These are phyloP conservation scores for Kuraishia capsulata DNA, from an alignment of 805 yeast genomes.

Conservation along the genomic window DNA sequence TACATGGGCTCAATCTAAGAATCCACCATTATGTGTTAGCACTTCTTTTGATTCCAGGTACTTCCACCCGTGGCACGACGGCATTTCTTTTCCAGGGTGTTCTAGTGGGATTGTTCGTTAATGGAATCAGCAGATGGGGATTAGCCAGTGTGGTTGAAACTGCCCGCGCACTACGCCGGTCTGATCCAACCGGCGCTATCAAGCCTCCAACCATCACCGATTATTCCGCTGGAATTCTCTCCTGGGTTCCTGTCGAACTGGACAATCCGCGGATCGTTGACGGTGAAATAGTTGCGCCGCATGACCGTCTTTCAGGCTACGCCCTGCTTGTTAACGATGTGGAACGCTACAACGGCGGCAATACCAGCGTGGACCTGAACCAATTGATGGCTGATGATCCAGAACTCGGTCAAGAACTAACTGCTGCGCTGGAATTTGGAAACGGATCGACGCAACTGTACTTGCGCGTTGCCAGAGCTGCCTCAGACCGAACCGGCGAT, in stretches of 20 bases:
- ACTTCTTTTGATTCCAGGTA: constrained; percentile 71
- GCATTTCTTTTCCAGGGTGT: constrained; percentile 80
- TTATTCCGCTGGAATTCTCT: constrained; percentile 22
- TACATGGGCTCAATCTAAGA: constrained; percentile 68
- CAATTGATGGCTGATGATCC: constrained; percentile 21
- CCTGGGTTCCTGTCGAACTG: constrained; percentile 23
- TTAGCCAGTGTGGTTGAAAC: constrained; percentile 86
- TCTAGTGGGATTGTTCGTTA: constrained; percentile 66
- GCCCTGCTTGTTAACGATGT: constrained; percentile 73
- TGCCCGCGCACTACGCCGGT: constrained; percentile 51
- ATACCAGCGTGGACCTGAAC: constrained; percentile 32
- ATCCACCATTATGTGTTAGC: constrained; percentile 79
- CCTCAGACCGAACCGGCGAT: constrained; percentile 35
- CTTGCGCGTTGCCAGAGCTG: constrained; percentile 47
- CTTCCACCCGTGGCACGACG: constrained; percentile 61
- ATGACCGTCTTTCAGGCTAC: constrained; percentile 33
- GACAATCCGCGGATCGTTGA: constrained; percentile 10
- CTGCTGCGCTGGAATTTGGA: constrained; percentile 20
- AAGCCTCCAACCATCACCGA: constrained; percentile 41
- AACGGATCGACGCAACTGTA: constrained; percentile 31
- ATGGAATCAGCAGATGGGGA: constrained; percentile 92
- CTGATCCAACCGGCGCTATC: constrained; percentile 55
- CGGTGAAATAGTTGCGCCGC: constrained; percentile 16
- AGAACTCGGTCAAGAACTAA: constrained; percentile 18
- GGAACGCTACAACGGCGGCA: constrained; percentile 58